A percentile compares a stretch with the other conserved stretches of the same genome.
Evolutionary conservation across 257 asterid genomes (phyloP).

Genomic region (Nicotiana sylvestris): DNA sequence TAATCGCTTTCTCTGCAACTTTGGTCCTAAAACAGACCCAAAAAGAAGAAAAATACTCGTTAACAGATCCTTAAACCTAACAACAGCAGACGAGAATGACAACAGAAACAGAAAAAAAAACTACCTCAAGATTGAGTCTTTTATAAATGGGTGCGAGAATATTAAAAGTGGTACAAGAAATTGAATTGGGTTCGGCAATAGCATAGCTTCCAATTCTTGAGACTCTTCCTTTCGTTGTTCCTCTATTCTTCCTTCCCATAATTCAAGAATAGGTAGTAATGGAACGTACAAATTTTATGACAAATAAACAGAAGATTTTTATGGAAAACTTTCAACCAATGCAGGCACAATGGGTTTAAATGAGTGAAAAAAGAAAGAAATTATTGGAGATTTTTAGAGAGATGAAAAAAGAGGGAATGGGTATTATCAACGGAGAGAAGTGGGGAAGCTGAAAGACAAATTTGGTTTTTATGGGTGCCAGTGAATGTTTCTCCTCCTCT

Average conservation of each 20-base stretch:
- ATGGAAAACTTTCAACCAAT: not conserved
- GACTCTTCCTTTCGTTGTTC: constrained; percentile 46
- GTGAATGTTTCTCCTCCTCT: constrained; percentile 8
- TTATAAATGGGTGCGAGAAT: constrained; percentile 97
- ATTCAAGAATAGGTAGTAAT: not conserved
- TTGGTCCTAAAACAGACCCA: constrained; percentile 64
- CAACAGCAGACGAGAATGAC: not conserved
- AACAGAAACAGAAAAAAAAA: not conserved
- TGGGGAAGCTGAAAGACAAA: not conserved
- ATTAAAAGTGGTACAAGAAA: constrained; percentile 96
- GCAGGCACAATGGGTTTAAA: not conserved
- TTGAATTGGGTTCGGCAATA: constrained; percentile 71
- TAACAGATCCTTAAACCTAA: not conserved
- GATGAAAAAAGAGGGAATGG: not conserved
- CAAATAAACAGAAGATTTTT: not conserved
- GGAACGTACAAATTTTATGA: not conserved
- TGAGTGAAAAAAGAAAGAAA: not conserved
- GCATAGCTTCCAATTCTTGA: constrained; percentile 81
- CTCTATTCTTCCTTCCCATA: constrained; percentile 60
- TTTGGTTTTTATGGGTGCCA: constrained; percentile 3
- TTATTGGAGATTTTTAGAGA: not conserved
- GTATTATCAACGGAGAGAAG: not conserved
- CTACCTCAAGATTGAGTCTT: constrained; percentile 68
- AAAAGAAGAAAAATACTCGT: not conserved
- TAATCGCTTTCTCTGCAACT: constrained; percentile 86